phyloP scores from a whole-genome alignment of 495 filamentous ascomycete species.

The Aspergillus hancockii region DNA sequence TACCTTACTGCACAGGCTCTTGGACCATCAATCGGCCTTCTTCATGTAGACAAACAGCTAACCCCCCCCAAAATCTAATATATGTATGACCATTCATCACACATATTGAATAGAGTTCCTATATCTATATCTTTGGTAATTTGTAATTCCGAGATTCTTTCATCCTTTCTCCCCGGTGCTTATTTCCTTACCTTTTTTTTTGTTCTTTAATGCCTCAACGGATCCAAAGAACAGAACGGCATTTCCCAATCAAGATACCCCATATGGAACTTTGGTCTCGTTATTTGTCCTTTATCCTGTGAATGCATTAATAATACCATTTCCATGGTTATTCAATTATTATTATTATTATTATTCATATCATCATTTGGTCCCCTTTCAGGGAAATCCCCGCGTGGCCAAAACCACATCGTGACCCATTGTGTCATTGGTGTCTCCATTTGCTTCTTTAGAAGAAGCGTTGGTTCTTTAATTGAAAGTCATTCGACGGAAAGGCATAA shows the following conservation, averaged over 20 bases:
- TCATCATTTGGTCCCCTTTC: not conserved
- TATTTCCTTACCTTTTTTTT: not conserved
- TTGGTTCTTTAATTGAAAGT: not conserved
- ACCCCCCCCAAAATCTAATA: not conserved
- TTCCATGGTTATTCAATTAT: not conserved
- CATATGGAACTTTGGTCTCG: not conserved
- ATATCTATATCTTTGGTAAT: not conserved
- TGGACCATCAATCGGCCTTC: not conserved
- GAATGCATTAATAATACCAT: not conserved
- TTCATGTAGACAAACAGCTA: not conserved
- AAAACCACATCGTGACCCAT: conserved; percentile 5
- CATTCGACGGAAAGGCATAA: conserved; percentile 4
- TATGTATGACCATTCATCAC: not conserved
- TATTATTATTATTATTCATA: not conserved
- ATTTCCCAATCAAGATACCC: not conserved
- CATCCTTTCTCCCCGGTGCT: not conserved
- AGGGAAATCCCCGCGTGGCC: conserved; percentile 1
- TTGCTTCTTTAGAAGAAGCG: not conserved
- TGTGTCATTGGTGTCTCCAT: not conserved
- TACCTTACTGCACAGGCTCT: not conserved
- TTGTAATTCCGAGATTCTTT: conserved; percentile 3
- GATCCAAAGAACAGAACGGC: conserved; percentile 1
- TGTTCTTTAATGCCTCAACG: not conserved
- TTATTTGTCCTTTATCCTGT: not conserved
- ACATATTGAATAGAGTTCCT: too few relatives aligned